Percentiles rank a stretch among this genome's conserved stretches.
Conservation (phyloP, 176 grass and related monocot genomes). For the maize (Zea mays) region DNA sequence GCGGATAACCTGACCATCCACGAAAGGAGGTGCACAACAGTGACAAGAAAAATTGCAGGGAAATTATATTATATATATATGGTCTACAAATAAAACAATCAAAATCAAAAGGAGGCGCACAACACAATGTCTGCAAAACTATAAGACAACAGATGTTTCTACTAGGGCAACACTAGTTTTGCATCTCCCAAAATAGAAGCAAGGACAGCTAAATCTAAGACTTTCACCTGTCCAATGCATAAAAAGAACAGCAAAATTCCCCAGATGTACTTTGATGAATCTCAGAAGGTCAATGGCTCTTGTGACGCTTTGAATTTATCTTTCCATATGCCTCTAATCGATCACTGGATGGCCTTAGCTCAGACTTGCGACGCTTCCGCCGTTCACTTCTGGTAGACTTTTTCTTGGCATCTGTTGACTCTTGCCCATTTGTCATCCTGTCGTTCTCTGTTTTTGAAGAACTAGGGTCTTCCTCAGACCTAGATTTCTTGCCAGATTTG, state of each 20-base stretch:
- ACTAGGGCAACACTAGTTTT: not conserved
- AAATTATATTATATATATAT: not conserved
- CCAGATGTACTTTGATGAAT: slow-evolving; percentile 23
- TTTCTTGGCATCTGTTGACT: slow-evolving; percentile 42
- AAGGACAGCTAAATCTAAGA: not conserved
- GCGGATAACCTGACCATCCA: not conserved
- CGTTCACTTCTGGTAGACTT: slow-evolving; percentile 61
- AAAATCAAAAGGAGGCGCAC: not conserved
- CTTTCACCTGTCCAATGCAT: not conserved
- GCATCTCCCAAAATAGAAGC: not conserved
- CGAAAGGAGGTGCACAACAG: not conserved
- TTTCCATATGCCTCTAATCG: slow-evolving; percentile 67
- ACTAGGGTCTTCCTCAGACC: slow-evolving; percentile 33
- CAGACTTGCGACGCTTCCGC: slow-evolving; percentile 55
- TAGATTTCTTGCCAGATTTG: slow-evolving; percentile 50
- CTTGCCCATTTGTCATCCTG: slow-evolving; percentile 32
- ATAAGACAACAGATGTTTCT: not conserved
- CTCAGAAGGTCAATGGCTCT: slow-evolving; percentile 49
- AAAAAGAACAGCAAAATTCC: slow-evolving; percentile 20
- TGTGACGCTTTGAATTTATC: slow-evolving; percentile 48
- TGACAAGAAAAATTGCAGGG: not conserved
- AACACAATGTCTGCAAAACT: not conserved
- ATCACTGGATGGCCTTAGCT: slow-evolving; percentile 49
- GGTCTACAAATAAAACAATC: not conserved
- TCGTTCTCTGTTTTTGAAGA: slow-evolving; percentile 43